Conservation (phyloP, 2,329 filamentous ascomycete genomes). For the Penicillium glabrum region DNA sequence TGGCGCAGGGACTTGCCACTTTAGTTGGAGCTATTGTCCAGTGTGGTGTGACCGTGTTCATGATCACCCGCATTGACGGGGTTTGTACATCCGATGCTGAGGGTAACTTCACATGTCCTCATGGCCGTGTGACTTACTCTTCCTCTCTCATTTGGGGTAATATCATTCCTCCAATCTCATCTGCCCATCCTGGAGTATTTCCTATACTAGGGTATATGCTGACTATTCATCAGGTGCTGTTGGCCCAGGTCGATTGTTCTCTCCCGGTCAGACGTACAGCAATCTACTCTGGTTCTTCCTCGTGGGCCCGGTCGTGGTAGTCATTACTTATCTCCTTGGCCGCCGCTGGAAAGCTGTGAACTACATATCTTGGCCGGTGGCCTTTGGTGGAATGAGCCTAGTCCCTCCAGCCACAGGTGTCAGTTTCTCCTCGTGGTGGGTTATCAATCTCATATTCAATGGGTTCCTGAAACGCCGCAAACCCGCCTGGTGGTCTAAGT, state of each 20-base stretch:
- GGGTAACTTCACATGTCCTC: slow-evolving; percentile 60
- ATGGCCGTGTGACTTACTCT: slow-evolving; percentile 63
- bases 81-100: slow-evolving; percentile 57
- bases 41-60: slow-evolving; percentile 51
- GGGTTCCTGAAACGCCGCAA: slow-evolving; percentile 43
- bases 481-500: slow-evolving; percentile 52
- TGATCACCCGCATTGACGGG: slow-evolving; percentile 47
- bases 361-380: slow-evolving; percentile 67
- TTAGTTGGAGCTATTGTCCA: slow-evolving; percentile 52
- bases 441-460: slow-evolving; percentile 50
- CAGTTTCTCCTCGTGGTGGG: slow-evolving; percentile 68
- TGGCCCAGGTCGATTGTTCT: slow-evolving; percentile 68
- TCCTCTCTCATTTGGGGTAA: slow-evolving; percentile 69
- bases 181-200: too few relatives aligned
- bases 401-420: slow-evolving; percentile 69
- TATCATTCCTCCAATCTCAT: not conserved
- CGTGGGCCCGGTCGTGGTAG: slow-evolving; percentile 61
- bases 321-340: slow-evolving; percentile 61
- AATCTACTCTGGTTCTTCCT: slow-evolving; percentile 71
- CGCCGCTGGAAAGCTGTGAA: slow-evolving; percentile 61
- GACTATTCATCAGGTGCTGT: slow-evolving; percentile 49
- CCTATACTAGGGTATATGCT: not conserved
- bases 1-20: slow-evolving; percentile 52
- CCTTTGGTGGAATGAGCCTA: slow-evolving; percentile 64
- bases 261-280: slow-evolving; percentile 61